Conservation (phyloP, 495 filamentous ascomycete species). For the Talaromyces nanjingensis region DNA sequence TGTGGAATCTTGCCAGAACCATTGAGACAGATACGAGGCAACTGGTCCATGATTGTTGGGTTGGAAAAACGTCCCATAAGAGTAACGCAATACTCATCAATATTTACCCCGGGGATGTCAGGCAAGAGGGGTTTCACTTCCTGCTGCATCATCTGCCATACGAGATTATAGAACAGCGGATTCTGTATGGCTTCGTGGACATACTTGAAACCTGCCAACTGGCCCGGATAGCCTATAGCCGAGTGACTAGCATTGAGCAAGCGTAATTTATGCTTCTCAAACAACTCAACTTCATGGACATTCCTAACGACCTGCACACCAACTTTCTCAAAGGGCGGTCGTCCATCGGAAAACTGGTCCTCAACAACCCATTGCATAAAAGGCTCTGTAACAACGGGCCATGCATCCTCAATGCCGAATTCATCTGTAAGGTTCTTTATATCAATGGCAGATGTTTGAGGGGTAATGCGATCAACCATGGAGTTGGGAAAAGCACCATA, state of each 20-base stretch:
- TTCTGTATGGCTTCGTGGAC: slow-evolving; percentile 42
- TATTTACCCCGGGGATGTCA: slow-evolving; percentile 35
- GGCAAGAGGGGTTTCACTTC: slow-evolving; percentile 41
- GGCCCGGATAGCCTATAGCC: slow-evolving; percentile 37
- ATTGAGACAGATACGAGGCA: slow-evolving; percentile 38
- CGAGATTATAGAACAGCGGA: slow-evolving; percentile 30
- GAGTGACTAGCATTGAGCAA: slow-evolving; percentile 43
- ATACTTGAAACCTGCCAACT: slow-evolving; percentile 38
- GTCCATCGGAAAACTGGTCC: slow-evolving; percentile 40
- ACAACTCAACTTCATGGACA: slow-evolving; percentile 37
- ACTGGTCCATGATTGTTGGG: slow-evolving; percentile 40
- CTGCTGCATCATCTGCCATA: slow-evolving; percentile 44
- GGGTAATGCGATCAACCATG: slow-evolving; percentile 46
- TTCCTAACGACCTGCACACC: slow-evolving; percentile 41
- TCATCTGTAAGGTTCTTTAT: slow-evolving; percentile 28
- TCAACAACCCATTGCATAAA: slow-evolving; percentile 47
- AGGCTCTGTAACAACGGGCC: slow-evolving; percentile 44
- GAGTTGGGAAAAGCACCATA: slow-evolving; percentile 40
- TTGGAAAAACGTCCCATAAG: slow-evolving; percentile 43
- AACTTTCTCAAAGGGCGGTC: slow-evolving; percentile 39
- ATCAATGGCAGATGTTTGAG: slow-evolving; percentile 33
- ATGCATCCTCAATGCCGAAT: slow-evolving; percentile 37
- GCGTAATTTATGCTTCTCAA: slow-evolving; percentile 45
- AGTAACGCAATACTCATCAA: slow-evolving; percentile 39
- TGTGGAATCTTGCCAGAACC: slow-evolving; percentile 44